These are phyloP conservation scores for Saccharomycopsis javanensis DNA, from an alignment of 805 yeast genomes.

Conservation along the genomic window DNA sequence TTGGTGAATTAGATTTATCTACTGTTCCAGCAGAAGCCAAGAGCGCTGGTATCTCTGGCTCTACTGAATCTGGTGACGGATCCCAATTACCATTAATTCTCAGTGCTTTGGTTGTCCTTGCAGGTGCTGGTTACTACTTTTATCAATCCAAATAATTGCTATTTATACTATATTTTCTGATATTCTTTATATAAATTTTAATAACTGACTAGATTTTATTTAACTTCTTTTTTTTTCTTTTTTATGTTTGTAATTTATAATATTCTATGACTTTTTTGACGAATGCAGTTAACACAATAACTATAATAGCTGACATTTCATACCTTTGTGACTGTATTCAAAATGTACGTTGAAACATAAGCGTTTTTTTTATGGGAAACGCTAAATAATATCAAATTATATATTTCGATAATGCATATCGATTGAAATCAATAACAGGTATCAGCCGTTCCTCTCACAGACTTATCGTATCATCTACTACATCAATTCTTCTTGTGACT, in stretches of 20 bases:
- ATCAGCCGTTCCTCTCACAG: too few species aligned
- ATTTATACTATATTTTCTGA: neutral
- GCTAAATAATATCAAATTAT: too few species aligned
- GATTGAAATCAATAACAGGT: too few species aligned
- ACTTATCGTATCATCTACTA: too few species aligned
- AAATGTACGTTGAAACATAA: too few species aligned
- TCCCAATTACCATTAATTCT: constrained; percentile 28
- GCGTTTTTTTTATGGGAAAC: too few species aligned
- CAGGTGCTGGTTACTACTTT: constrained; percentile 35
- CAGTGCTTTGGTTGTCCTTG: constrained; percentile 31
- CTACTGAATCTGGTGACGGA: constrained; percentile 20
- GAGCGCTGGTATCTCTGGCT: constrained; percentile 19
- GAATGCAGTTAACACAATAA: too few species aligned
- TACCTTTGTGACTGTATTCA: too few species aligned
- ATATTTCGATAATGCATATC: too few species aligned
- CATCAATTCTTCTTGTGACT: too few species aligned
- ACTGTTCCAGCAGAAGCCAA: constrained; percentile 30
- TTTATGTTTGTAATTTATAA: neutral
- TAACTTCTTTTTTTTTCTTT: neutral
- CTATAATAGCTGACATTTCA: too few species aligned
- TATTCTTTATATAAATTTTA: neutral
- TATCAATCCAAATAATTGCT: neutral
- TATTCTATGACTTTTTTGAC: neutral
- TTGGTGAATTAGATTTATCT: constrained; percentile 73
- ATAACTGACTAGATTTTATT: neutral